Conservation (phyloP, 768 basidiomycete species). For the Tulasnella sp. region DNA sequence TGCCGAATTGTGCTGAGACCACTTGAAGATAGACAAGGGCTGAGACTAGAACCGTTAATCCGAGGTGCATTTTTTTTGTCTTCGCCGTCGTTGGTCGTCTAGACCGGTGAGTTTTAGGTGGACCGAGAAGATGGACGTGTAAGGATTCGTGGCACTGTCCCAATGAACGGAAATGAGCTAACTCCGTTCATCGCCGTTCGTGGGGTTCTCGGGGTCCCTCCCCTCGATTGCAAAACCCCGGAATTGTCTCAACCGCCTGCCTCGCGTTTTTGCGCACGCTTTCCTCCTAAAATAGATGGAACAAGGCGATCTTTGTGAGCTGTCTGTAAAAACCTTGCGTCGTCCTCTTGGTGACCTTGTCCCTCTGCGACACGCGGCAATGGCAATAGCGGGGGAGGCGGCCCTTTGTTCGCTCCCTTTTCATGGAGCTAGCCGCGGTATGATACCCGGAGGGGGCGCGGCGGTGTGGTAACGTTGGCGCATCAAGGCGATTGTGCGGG, state of each 20-base stretch:
- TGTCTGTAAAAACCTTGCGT: background rate
- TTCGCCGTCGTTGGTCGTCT: background rate
- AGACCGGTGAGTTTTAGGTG: background rate
- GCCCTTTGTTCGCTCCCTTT: background rate
- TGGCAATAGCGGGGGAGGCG: background rate
- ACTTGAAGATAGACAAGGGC: background rate
- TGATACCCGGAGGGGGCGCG: background rate
- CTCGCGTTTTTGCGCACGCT: background rate
- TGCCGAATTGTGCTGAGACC: conserved; percentile 24
- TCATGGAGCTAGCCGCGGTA: background rate
- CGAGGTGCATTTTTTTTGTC: background rate
- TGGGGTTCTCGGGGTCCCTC: background rate
- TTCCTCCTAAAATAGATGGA: background rate
- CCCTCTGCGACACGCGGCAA: background rate
- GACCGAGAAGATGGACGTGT: background rate
- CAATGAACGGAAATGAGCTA: background rate
- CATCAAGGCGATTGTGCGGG: background rate
- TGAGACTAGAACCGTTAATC: background rate
- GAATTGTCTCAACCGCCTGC: background rate
- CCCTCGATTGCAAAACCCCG: background rate
- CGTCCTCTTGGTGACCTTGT: background rate
- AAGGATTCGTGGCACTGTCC: background rate
- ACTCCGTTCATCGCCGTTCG: background rate
- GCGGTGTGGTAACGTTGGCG: background rate
- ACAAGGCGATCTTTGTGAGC: background rate